Conservation (phyloP, 371 early-diverging fungal genomes). For the Scutellospora calospora region DNA sequence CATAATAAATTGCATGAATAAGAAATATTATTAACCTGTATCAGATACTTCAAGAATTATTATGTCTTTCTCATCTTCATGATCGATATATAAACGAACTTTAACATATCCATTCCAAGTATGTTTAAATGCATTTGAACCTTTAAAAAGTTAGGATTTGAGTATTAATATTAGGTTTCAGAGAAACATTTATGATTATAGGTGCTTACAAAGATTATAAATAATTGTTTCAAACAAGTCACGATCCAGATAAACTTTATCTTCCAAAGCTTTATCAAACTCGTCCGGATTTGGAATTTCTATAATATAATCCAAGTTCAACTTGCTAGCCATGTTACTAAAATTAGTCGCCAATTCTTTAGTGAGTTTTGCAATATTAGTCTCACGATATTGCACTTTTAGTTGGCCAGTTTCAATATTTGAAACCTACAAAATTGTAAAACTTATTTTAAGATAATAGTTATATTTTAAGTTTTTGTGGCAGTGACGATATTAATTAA, state of each 20-base stretch:
- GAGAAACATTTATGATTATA: not conserved
- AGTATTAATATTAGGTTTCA: not conserved
- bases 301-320: not conserved
- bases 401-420: too few relatives aligned
- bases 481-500: too few relatives aligned
- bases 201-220: conserved; percentile 49
- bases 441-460: too few relatives aligned
- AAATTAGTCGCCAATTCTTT: too few relatives aligned
- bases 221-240: conserved; percentile 59
- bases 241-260: conserved; percentile 53
- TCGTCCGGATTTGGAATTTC: conserved; percentile 28
- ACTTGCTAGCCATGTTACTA: too few relatives aligned
- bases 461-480: too few relatives aligned
- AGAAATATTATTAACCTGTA: not conserved
- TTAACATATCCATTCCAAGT: conserved; percentile 52
- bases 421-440: too few relatives aligned
- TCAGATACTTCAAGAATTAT: conserved; percentile 50
- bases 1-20: not conserved
- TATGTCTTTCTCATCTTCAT: conserved; percentile 46
- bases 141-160: not conserved
- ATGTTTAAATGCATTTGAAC: conserved; percentile 56
- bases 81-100: conserved; percentile 49
- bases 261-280: conserved; percentile 32
- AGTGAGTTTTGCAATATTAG: too few relatives aligned
- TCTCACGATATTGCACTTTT: too few relatives aligned